Evolutionary conservation across 441 rosid genomes (phyloP).

Genomic region (Adansonia madagascariensis): DNA sequence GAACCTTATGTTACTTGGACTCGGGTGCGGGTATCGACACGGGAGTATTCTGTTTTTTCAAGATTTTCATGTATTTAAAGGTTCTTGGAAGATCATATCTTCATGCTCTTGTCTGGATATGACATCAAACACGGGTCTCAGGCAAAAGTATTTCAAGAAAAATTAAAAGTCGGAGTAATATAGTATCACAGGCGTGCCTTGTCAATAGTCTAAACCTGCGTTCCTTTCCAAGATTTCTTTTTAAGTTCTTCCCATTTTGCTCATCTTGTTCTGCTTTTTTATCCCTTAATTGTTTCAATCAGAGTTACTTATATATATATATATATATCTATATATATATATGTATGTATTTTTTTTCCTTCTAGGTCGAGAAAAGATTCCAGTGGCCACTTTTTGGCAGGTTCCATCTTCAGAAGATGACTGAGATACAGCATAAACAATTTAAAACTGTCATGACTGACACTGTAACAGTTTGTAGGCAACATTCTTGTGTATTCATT

Average conservation of each 20-base stretch:
- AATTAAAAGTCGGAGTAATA: no score
- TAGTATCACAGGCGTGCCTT: no score
- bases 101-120: no score
- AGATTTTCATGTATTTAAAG: no score
- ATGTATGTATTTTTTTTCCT: slow-evolving; percentile 19
- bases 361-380: slow-evolving; percentile 32
- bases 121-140: no score
- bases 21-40: no score
- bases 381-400: slow-evolving; percentile 32
- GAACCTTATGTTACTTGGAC: no score
- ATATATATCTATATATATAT: no score
- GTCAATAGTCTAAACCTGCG: not conserved
- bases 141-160: no score
- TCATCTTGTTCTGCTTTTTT: not conserved
- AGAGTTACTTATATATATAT: not conserved
- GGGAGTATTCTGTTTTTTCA: no score
- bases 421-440: slow-evolving; percentile 34
- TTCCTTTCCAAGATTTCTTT: not conserved
- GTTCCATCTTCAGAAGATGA: slow-evolving; percentile 34
- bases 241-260: not conserved
- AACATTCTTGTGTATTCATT: slow-evolving; percentile 36
- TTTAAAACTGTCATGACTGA: slow-evolving; percentile 21
- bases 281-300: not conserved
- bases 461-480: slow-evolving; percentile 36
- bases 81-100: no score